Conservation (phyloP, 306 rosid species). For the Vigna unguiculata region DNA sequence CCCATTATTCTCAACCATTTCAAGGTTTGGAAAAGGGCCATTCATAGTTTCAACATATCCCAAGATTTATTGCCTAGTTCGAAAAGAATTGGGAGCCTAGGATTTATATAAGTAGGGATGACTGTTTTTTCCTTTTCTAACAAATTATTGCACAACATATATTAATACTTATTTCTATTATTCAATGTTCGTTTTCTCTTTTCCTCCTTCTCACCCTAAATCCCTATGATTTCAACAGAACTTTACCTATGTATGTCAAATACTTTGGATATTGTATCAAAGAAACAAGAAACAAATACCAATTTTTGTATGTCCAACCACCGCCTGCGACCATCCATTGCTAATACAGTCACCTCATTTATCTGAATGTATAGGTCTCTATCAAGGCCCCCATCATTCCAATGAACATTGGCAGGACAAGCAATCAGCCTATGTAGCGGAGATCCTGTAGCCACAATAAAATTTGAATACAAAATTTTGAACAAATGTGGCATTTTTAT, state of each 20-base stretch:
- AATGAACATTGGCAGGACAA: constrained; percentile 77
- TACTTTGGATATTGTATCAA: constrained; percentile 29
- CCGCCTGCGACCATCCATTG: constrained; percentile 99
- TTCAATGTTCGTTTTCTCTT: constrained; percentile 13
- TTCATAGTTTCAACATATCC: not conserved
- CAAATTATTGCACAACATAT: constrained; percentile 23
- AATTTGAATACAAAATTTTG: not conserved
- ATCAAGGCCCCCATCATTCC: constrained; percentile 95
- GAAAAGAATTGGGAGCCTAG: not conserved
- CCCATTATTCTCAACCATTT: not conserved
- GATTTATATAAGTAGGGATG: not conserved
- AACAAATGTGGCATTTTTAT: constrained; percentile 26
- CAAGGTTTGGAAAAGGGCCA: not conserved
- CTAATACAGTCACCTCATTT: constrained; percentile 81
- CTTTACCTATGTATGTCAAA: constrained; percentile 18
- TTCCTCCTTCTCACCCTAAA: constrained; percentile 14
- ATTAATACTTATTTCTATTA: constrained; percentile 22
- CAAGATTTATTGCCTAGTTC: not conserved
- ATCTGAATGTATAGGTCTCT: constrained; percentile 86
- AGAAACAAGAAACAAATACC: constrained; percentile 59
- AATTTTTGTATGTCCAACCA: constrained; percentile 94
- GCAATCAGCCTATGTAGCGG: constrained; percentile 50
- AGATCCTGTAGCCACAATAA: constrained; percentile 62
- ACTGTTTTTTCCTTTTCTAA: constrained; percentile 1
- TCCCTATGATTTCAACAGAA: not conserved